Conservation (phyloP, 768 basidiomycete species). For the Thelephora ganbajun region DNA sequence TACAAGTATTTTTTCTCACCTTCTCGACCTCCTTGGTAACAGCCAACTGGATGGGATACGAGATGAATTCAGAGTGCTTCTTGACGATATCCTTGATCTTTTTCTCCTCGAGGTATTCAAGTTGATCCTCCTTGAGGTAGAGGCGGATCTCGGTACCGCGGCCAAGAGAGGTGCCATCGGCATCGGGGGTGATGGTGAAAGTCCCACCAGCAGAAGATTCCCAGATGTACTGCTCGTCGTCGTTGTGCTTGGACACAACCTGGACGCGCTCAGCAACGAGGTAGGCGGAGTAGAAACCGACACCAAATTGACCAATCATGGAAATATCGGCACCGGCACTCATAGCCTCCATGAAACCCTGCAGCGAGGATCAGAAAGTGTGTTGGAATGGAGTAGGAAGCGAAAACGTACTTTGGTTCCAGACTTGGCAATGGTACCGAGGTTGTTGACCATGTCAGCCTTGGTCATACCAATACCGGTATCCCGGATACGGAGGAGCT, state of each 20-base stretch:
- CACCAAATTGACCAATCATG: conserved; percentile 99
- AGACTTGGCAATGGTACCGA: conserved; percentile 91
- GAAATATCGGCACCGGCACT: conserved; percentile 80
- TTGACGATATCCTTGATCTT: conserved; percentile 99
- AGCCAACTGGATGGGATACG: conserved; percentile 96
- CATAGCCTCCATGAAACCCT: conserved; percentile 99
- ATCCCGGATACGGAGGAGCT: conserved; percentile 81
- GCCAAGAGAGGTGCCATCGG: conserved; percentile 76
- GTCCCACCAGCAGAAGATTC: conserved; percentile 99
- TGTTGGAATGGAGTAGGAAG: background rate
- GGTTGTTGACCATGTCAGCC: conserved; percentile 99
- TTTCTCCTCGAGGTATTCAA: conserved; percentile 99
- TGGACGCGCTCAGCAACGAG: conserved; percentile 98
- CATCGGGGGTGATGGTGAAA: conserved; percentile 95
- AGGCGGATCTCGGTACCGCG: conserved; percentile 91
- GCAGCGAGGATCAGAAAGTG: conserved; percentile 2
- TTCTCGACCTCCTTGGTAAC: conserved; percentile 99
- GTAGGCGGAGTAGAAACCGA: conserved; percentile 99
- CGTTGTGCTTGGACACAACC: conserved; percentile 99
- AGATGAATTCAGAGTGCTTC: conserved; percentile 99
- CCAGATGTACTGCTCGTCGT: conserved; percentile 99
- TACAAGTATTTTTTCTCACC: conserved; percentile 31
- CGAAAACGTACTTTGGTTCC: conserved; percentile 57
- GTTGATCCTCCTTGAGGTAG: conserved; percentile 95
- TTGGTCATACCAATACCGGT: conserved; percentile 99